Base-by-base conservation (phyloP, 2,329 filamentous ascomycete species). In the Berkeleyomyces rouxiae region DNA sequence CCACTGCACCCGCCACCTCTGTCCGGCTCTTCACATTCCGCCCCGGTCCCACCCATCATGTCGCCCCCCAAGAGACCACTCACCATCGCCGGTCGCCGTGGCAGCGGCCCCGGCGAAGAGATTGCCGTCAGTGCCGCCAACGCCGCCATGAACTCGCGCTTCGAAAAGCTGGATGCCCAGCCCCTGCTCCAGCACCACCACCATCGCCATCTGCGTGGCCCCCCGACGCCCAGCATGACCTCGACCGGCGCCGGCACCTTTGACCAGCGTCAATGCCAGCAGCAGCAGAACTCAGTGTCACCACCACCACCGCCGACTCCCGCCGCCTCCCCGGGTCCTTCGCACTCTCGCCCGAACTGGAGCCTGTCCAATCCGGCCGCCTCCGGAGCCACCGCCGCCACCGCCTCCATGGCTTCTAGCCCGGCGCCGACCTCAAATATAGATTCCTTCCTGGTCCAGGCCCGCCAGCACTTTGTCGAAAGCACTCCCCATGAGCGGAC, bases 391-490 rank as follows among this genome's bases (percentile, higher is more conserved):
- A 42, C 37, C 88, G 84, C 37, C 88, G 84, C 70, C 83, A 84
- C 66, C 85, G 89, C 70, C 71, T 89, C 95, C 70, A 31, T 16
- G 13, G 49, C 31, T 13, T 36, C 49, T 36, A 53, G 37, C 37
- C 49, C 23, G 6, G 5, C 31, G 3, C 36, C 49, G 13, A 36
- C 49, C 33, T 37, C 36, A 36, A 53, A 53, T 53, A 36, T 53
- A 2, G 49, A 53, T 6, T 82, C 86, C 67, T 88, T 92, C 68
- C 80, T 95, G 62, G 79, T 88, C 67, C 85, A 90, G 70, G 84
- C 93, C 64, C 82, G 88, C 65, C 82, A 85, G 65, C 84, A 90
- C 69, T 97, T 97, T 70, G 84, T 85, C 69, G 83, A 85, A 62
- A 85, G 90, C 72, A 86, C 84, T 64, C 82, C 85, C 33, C 81